Evolutionary conservation across 2,329 filamentous ascomycete genomes (phyloP).

Genomic region (Phialocephala sp.): DNA sequence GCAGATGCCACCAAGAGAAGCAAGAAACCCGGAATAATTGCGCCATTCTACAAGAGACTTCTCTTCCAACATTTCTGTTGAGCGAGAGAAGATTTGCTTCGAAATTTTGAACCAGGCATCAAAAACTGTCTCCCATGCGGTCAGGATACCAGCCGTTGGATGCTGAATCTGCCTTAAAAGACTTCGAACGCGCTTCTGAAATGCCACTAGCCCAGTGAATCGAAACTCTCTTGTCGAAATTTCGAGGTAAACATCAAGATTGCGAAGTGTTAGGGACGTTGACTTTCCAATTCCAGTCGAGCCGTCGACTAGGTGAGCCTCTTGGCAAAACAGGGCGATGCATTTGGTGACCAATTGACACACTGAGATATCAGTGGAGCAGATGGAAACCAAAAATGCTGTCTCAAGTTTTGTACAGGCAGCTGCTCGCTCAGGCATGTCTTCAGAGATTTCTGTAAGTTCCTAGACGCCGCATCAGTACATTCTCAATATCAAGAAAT

Average conservation of each 20-base stretch:
- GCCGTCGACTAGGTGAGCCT: slow-evolving; percentile 60
- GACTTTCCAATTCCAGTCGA: slow-evolving; percentile 56
- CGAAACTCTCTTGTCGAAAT: slow-evolving; percentile 68
- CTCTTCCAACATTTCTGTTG: slow-evolving; percentile 59
- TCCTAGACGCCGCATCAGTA: slow-evolving; percentile 50
- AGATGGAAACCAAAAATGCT: slow-evolving; percentile 66
- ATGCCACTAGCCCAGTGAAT: slow-evolving; percentile 72
- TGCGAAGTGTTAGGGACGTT: slow-evolving; percentile 60
- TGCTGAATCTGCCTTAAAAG: slow-evolving; percentile 65
- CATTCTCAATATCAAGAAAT: not conserved
- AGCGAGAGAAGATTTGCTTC: slow-evolving; percentile 63
- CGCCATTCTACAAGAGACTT: slow-evolving; percentile 67
- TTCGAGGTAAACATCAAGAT: slow-evolving; percentile 64
- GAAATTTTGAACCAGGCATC: slow-evolving; percentile 68
- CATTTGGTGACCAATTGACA: slow-evolving; percentile 69
- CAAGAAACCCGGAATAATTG: slow-evolving; percentile 71
- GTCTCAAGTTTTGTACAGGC: slow-evolving; percentile 65
- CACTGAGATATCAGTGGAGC: slow-evolving; percentile 68
- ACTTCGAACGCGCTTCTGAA: slow-evolving; percentile 68
- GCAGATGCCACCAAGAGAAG: slow-evolving; percentile 70
- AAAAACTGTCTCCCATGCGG: slow-evolving; percentile 70
- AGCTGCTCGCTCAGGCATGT: slow-evolving; percentile 59
- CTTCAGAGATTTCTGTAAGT: slow-evolving; percentile 58
- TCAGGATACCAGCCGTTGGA: slow-evolving; percentile 69
- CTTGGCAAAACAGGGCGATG: slow-evolving; percentile 66